A percentile compares a stretch with the other conserved stretches of the same genome.
phyloP scores from a whole-genome alignment of 2,329 filamentous ascomycete genomes.

The Trichoderma lentiforme region DNA sequence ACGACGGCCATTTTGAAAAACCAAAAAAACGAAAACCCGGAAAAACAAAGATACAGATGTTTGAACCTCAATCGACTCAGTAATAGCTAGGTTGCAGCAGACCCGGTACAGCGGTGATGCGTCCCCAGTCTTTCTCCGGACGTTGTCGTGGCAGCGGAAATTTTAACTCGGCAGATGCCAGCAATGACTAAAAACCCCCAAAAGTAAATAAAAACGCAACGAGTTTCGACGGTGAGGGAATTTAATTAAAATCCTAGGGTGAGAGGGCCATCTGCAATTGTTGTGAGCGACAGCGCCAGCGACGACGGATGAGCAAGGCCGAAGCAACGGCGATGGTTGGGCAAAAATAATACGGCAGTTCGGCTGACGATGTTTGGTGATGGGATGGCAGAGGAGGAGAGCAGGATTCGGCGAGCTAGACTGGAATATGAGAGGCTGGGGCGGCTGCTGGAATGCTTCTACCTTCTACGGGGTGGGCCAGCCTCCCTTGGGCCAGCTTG shows the following conservation, averaged over 20 bases:
- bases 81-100: background rate
- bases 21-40: background rate
- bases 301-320: background rate
- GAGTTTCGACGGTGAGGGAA: constrained; percentile 10
- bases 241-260: constrained; percentile 1
- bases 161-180: constrained; percentile 16
- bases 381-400: constrained; percentile 23
- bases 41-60: constrained; percentile 7
- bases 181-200: background rate
- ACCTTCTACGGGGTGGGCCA: constrained; percentile 20
- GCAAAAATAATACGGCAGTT: constrained; percentile 1
- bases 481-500: constrained; percentile 20
- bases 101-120: background rate
- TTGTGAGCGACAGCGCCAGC: background rate
- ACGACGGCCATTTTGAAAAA: constrained; percentile 29
- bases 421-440: constrained; percentile 23
- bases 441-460: constrained; percentile 18
- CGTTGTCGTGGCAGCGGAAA: constrained; percentile 22
- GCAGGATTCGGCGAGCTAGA: constrained; percentile 22
- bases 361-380: constrained; percentile 21
- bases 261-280: background rate
- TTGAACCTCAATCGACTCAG: background rate
- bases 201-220: background rate
- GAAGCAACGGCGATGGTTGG: constrained; percentile 3
- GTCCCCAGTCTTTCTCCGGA: constrained; percentile 2